Conservation (phyloP, 1,139 yeast species). For the Pichia sp. region DNA sequence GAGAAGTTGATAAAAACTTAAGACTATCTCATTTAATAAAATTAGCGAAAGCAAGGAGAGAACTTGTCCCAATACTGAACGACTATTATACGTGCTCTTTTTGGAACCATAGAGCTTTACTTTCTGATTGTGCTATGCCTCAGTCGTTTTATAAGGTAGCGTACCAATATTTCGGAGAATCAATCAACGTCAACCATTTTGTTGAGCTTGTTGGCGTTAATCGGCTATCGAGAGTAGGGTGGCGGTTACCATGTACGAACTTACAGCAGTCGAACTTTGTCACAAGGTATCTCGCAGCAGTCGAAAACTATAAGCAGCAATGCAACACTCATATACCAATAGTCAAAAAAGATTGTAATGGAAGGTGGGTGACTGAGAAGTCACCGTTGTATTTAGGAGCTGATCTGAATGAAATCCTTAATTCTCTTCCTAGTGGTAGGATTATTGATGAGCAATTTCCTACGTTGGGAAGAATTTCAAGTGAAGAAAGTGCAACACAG, state of each 20-base stretch:
- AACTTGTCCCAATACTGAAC: neutral
- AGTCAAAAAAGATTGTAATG: neutral
- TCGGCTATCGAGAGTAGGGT: neutral
- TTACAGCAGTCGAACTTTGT: neutral
- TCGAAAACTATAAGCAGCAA: neutral
- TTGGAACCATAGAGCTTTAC: slow-evolving; percentile 2
- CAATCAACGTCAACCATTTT: neutral
- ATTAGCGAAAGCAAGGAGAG: neutral
- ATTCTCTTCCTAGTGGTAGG: neutral
- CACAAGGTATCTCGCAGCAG: neutral
- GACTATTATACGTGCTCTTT: neutral
- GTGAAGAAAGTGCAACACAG: no score
- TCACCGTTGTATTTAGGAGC: neutral
- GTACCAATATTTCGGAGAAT: neutral
- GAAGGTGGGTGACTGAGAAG: neutral
- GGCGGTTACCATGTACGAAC: neutral
- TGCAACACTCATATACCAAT: neutral
- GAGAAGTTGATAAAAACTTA: neutral
- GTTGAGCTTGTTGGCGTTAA: neutral
- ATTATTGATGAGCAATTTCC: neutral
- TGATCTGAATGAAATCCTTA: neutral
- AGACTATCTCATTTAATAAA: neutral
- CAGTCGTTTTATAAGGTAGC: neutral
- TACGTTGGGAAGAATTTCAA: neutral
- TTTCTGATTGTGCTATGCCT: neutral